These are phyloP conservation scores for Psidium friedrichsthalianum DNA, from an alignment of 345 rosid genomes.

Conservation along the genomic window DNA sequence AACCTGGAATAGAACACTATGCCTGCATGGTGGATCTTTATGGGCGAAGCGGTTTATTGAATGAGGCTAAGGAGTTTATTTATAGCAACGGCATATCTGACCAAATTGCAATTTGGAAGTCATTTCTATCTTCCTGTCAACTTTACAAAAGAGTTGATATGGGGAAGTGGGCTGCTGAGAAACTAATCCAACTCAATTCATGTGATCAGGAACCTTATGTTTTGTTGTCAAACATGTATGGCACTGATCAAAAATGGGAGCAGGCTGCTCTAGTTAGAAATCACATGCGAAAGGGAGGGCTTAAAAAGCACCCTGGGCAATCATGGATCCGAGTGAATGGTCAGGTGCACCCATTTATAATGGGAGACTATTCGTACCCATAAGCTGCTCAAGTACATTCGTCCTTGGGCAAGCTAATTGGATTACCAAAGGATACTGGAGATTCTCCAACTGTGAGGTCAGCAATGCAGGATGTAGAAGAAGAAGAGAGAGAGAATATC, in stretches of 20 bases:
- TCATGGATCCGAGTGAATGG: conserved; percentile 44
- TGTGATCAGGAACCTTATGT: conserved; percentile 32
- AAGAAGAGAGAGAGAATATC: conserved; percentile 20
- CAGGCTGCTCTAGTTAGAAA: conserved; percentile 25
- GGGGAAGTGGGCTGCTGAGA: conserved; percentile 32
- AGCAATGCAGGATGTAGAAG: conserved; percentile 31
- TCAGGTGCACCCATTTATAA: conserved; percentile 15
- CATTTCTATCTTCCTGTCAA: conserved; percentile 38
- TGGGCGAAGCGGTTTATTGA: conserved; percentile 38
- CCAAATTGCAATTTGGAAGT: conserved; percentile 27
- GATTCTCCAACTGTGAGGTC: conserved; percentile 11
- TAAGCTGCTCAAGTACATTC: conserved; percentile 7
- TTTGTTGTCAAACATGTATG: conserved; percentile 26
- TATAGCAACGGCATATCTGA: conserved; percentile 23
- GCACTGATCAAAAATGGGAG: conserved; percentile 26
- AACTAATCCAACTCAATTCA: conserved; percentile 21
- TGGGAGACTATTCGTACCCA: conserved; percentile 29
- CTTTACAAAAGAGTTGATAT: conserved; percentile 25
- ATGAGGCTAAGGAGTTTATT: conserved; percentile 33
- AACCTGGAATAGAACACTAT: conserved; percentile 38
- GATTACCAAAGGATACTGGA: conserved; percentile 24
- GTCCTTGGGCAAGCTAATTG: conserved; percentile 19
- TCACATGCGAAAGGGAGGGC: conserved; percentile 23
- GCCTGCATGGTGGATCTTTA: conserved; percentile 48
- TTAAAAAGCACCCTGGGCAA: conserved; percentile 36